Evolutionary conservation across 345 rosid genomes (phyloP), one percentile per base, ranked within the genome.

Genomic region (Atalantia buxifolia): DNA sequence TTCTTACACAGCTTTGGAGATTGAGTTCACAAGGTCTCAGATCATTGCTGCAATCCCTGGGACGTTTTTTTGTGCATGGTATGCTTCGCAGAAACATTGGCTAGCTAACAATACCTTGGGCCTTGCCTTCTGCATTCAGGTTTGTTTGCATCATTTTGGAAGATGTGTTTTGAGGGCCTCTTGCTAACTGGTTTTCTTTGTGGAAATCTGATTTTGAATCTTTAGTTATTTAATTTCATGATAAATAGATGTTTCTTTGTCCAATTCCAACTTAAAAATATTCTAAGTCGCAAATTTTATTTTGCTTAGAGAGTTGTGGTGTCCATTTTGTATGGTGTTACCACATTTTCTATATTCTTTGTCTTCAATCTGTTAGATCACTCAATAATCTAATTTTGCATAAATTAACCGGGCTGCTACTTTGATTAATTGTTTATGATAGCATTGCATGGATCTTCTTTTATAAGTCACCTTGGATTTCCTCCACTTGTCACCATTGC

Each of bases 71-170:
- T 96, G 99, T 76, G 97, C 91, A n/a, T 97, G 99, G 99, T 97
- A 97, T 80, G 99, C 96, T 35, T 88, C 85, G 66, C 88, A 97
- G 84, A 97, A 97, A 83, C 99, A 97, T 86, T 97, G 99, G 99
- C 81, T 97, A 75, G 99, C 99, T 55, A 97, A 97, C 89, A 97
- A 97, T 69, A 82, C 89, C 82, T 86, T 97, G 81, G 99, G 99
- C 66, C 89, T 97, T 59, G 91, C 99, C 66, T 97, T 97, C 89
- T 93, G 95, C 89, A 92, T 97, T 86, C 99, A 97, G 99, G 99
- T 97, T 76, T 80, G 87, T n/a, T 79, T 35, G 77, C 50, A 21
- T 60, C 74, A 16, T 56, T 16, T 38, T 21, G 21, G 33, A 21
- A 66, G 71, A 64, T 9, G 40, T 70, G 56, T 66, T 61, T 53